Conservation (phyloP, 345 rosid species). For the Rhizophora apiculata region DNA sequence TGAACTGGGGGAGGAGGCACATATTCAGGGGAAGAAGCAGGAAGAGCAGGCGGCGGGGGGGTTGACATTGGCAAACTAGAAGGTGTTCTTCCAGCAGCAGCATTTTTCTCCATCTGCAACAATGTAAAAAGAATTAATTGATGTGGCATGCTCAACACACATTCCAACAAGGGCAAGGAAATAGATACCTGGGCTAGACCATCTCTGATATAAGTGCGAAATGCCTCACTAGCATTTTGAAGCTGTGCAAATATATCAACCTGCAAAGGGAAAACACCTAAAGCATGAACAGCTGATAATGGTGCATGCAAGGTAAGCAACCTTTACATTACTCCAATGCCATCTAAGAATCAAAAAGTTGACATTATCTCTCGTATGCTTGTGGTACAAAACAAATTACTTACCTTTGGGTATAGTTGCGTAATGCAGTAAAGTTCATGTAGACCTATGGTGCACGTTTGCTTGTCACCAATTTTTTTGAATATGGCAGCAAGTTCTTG, state of each 20-base stretch:
- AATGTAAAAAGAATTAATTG: background rate
- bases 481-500: conserved; percentile 99
- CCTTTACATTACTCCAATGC: background rate
- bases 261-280: conserved; percentile 24
- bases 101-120: conserved; percentile 90
- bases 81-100: conserved; percentile 96
- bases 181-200: conserved; percentile 89
- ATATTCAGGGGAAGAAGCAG: conserved; percentile 69
- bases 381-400: background rate
- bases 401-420: conserved; percentile 89
- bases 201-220: conserved; percentile 95
- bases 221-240: conserved; percentile 99
- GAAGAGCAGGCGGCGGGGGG: conserved; percentile 85
- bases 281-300: background rate
- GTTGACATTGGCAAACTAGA: conserved; percentile 84
- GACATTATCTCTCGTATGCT: background rate
- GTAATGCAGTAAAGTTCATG: conserved; percentile 93
- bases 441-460: conserved; percentile 90
- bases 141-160: background rate
- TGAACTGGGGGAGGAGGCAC: conserved; percentile 64
- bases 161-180: background rate
- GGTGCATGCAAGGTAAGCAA: background rate
- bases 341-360: background rate
- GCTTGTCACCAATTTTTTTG: conserved; percentile 98
- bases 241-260: conserved; percentile 96